These are phyloP conservation scores for Hermanozyma aechmeae DNA, from an alignment of 805 yeast species.

Conservation along the genomic window DNA sequence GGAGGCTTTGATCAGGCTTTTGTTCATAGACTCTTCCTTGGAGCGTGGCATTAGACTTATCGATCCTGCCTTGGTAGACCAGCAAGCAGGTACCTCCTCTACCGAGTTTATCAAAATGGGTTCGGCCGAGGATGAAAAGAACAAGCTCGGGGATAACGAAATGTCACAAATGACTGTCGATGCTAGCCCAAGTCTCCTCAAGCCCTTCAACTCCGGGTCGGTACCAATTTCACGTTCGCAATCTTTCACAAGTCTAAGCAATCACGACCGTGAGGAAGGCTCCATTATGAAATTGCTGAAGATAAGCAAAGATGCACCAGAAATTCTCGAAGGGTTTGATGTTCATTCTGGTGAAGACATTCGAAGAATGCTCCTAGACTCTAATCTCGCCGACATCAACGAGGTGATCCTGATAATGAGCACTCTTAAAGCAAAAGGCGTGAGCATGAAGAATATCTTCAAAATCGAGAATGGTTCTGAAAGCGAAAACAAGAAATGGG, in stretches of 20 bases:
- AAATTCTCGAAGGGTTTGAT: constrained; percentile 6
- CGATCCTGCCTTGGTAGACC: constrained; percentile 22
- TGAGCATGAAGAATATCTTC: constrained; percentile 17
- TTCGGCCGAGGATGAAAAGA: constrained; percentile 17
- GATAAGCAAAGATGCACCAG: no score
- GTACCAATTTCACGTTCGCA: constrained; percentile 9
- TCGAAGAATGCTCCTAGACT: constrained; percentile 20
- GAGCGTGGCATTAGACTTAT: constrained; percentile 42
- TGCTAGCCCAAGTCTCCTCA: constrained; percentile 2
- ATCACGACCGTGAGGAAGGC: constrained; percentile 1
- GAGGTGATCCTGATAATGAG: constrained; percentile 22
- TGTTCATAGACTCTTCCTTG: constrained; percentile 62
- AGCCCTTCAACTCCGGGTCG: constrained; percentile 4
- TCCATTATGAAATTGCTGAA: constrained; percentile 2
- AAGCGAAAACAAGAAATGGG: not conserved
- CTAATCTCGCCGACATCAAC: constrained; percentile 25
- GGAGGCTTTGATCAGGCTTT: constrained; percentile 61
- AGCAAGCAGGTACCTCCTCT: constrained; percentile 5
- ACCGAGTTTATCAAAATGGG: constrained; percentile 7
- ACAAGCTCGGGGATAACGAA: constrained; percentile 2
- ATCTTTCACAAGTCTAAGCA: constrained; percentile 2
- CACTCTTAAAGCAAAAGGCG: constrained; percentile 21
- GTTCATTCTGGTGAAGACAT: constrained; percentile 30
- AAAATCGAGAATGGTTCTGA: constrained; percentile 2
- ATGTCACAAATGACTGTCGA: constrained; percentile 1